Base-by-base conservation (phyloP, 2,329 filamentous ascomycete species). In the Pseudogymnoascus sp. region DNA sequence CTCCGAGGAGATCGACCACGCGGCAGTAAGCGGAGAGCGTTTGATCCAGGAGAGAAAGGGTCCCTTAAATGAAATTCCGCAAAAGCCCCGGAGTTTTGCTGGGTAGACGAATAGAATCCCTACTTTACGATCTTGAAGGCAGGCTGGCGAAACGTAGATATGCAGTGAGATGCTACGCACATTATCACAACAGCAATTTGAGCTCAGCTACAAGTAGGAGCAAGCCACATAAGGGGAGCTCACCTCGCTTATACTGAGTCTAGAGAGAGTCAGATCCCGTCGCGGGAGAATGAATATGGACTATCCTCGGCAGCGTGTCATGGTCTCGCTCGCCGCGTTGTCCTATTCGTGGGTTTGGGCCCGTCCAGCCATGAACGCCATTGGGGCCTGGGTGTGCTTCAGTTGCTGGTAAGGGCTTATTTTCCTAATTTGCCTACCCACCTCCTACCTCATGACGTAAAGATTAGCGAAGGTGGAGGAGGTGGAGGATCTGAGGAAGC, bases 341-440 rank as follows among this genome's bases (percentile, higher is more conserved):
- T 33, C 49, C 28, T 14, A 55, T 55, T 55, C 49, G 49, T 55
- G 49, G 49, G 28, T 18, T 55, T 35, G 28, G 23, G 49, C 28
- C 16, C 28, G 33, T 55, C 49, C 49, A 55, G 49, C 49, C 49
- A 55, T 35, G 49, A 55, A 35, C 49, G 49, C 49, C 49, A 55
- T 55, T 33, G 5, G 16, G 28, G 49, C 28, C 49, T 55, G n/a
- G 49, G 28, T 55, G 16, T 55, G 49, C 49, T 55, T 55, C 49
- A 55, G 49, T 55, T 28, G 25, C 28, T 55, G 49, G 49, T 55
- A 55, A 55, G 49, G 49, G 49, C 49, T 55, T 55, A 55, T 55
- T 55, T 33, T 52, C 25, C 28, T 18, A 55, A 55, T 55, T 55
- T 55, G 49, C 25, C 49, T 33, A 33, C 28, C 49, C 49, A 55